A percentile compares a stretch with the other conserved stretches of the same genome.
Conservation (phyloP, 129 eudicot genomes). For the Artemisia tridentata region DNA sequence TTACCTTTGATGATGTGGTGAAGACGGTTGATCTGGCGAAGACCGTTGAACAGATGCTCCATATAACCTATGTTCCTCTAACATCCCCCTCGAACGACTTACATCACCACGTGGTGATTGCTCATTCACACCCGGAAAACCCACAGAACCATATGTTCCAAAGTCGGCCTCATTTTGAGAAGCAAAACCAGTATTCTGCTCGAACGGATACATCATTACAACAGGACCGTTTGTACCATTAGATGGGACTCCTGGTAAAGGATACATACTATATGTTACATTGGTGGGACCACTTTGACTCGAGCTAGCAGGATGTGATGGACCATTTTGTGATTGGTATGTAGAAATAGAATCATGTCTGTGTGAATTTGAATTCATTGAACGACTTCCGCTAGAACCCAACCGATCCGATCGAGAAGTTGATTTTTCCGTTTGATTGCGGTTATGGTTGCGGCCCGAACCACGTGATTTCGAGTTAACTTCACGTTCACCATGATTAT, state of each 20-base stretch:
- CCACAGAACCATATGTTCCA: constrained; percentile 61
- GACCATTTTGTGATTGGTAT: constrained; percentile 68
- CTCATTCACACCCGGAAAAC: constrained; percentile 44
- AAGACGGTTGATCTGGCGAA: constrained; percentile 81
- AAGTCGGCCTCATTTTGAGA: constrained; percentile 69
- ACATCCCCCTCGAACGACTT: constrained; percentile 42
- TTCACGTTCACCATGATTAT: constrained; percentile 66
- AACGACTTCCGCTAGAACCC: constrained; percentile 46
- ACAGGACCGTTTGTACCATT: constrained; percentile 65
- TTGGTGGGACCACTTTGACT: constrained; percentile 55
- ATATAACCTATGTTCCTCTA: constrained; percentile 58
- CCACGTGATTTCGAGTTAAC: constrained; percentile 63
- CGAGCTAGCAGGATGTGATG: constrained; percentile 47
- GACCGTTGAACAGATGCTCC: constrained; percentile 41
- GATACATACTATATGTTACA: constrained; percentile 63
- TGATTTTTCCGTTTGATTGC: constrained; percentile 68
- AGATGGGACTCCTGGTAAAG: constrained; percentile 51
- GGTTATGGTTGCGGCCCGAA: constrained; percentile 55
- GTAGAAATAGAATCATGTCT: constrained; percentile 59
- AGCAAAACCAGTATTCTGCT: constrained; percentile 55
- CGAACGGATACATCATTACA: constrained; percentile 77
- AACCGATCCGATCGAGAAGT: constrained; percentile 55
- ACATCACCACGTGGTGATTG: constrained; percentile 49
- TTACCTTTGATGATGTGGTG: constrained; percentile 80
- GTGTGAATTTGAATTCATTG: constrained; percentile 51